Percentiles rank a stretch among this genome's conserved stretches.
Evolutionary conservation across 2,329 filamentous ascomycete species (phyloP).

Genomic region (Aureobasidium pullulans): DNA sequence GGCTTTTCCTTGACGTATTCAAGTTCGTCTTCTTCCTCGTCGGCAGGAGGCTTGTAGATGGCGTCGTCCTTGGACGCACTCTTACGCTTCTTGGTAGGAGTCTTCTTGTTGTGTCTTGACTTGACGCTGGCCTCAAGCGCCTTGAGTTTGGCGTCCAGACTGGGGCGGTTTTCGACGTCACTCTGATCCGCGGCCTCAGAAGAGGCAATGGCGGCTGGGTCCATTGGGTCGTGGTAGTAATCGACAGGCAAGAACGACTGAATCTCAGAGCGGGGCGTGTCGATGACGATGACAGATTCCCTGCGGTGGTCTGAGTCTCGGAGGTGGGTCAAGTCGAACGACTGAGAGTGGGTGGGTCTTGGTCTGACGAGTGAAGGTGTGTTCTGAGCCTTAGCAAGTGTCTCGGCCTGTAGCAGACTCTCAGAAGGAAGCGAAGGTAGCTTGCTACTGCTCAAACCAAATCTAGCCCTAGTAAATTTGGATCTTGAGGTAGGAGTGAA

Average conservation of each 20-base stretch:
- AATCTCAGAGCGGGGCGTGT: neutral
- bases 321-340: slow-evolving; percentile 2
- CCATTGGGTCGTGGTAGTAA: neutral
- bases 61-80: slow-evolving; percentile 23
- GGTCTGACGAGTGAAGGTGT: slow-evolving; percentile 8
- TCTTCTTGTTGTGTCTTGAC: neutral
- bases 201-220: slow-evolving; percentile 1
- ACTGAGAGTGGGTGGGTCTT: slow-evolving; percentile 2
- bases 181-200: neutral
- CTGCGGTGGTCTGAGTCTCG: neutral
- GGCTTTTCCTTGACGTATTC: slow-evolving; percentile 14
- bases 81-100: slow-evolving; percentile 33
- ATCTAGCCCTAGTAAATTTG: slow-evolving; percentile 25
- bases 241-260: neutral
- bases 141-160: slow-evolving; percentile 25
- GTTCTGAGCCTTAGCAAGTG: slow-evolving; percentile 3
- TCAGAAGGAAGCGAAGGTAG: slow-evolving; percentile 34
- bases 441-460: slow-evolving; percentile 28
- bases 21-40: slow-evolving; percentile 13
- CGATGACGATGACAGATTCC: slow-evolving; percentile 5
- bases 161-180: slow-evolving; percentile 12
- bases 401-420: slow-evolving; percentile 28
- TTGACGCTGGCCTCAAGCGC: slow-evolving; percentile 22
- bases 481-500: slow-evolving; percentile 26
- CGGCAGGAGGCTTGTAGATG: slow-evolving; percentile 22